Conservation (phyloP, 2,329 filamentous ascomycete species). For the Pleurostoma richardsiae region DNA sequence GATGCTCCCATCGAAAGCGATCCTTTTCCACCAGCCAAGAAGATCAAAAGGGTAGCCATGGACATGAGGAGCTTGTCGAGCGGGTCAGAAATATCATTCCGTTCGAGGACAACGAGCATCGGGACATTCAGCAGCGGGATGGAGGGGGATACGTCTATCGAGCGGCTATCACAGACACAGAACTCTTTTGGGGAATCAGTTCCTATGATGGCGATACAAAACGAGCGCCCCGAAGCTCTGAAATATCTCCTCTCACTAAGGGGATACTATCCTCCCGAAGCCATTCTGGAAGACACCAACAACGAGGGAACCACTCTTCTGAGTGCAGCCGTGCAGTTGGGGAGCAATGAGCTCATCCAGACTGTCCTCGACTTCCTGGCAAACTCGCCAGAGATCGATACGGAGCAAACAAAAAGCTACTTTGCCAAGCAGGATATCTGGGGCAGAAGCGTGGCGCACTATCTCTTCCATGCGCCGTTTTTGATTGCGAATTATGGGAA, state of each 20-base stretch:
- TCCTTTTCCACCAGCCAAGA: slow-evolving; percentile 36
- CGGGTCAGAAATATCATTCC: slow-evolving; percentile 77
- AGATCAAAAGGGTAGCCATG: slow-evolving; percentile 79
- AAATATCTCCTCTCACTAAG: slow-evolving; percentile 73
- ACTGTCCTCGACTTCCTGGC: slow-evolving; percentile 69
- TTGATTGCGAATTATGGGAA: slow-evolving; percentile 73
- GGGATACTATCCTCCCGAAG: slow-evolving; percentile 66
- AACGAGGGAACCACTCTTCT: slow-evolving; percentile 86
- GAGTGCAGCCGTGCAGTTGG: slow-evolving; percentile 84
- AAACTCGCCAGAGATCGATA: slow-evolving; percentile 35
- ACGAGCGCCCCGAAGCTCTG: slow-evolving; percentile 65
- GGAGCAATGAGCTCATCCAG: slow-evolving; percentile 69
- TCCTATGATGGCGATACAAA: slow-evolving; percentile 78
- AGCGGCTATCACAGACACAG: slow-evolving; percentile 68
- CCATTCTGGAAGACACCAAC: slow-evolving; percentile 78
- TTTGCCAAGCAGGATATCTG: slow-evolving; percentile 72
- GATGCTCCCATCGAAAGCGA: slow-evolving; percentile 25
- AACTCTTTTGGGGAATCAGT: slow-evolving; percentile 75
- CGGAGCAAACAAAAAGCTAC: slow-evolving; percentile 59
- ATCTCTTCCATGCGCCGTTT: slow-evolving; percentile 84
- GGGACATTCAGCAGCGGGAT: slow-evolving; percentile 68
- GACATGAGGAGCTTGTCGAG: slow-evolving; percentile 84
- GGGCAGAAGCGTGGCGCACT: slow-evolving; percentile 89
- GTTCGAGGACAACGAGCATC: slow-evolving; percentile 74
- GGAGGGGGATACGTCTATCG: slow-evolving; percentile 82